A percentile compares a stretch with the other conserved stretches of the same genome.
Evolutionary conservation across 345 rosid genomes (phyloP).

Genomic region (Citrus australasica): DNA sequence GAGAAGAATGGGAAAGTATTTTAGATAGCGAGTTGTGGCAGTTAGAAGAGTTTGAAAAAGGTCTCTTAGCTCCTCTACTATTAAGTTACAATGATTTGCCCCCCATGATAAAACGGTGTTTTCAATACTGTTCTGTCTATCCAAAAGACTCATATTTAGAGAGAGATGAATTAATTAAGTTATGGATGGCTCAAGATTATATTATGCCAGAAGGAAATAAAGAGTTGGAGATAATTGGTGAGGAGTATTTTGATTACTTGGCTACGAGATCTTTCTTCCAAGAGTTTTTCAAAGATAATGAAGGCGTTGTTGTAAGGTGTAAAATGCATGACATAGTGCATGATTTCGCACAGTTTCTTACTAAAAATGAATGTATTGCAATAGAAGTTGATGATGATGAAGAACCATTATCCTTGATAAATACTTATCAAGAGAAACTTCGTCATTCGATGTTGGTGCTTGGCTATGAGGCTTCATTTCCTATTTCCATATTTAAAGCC

Average conservation of each 20-base stretch:
- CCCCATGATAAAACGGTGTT: not conserved
- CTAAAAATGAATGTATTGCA: not conserved
- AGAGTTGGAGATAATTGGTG: not conserved
- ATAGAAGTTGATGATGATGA: not conserved
- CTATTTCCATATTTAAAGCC: not conserved
- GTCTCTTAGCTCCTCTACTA: not conserved
- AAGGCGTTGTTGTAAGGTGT: not conserved
- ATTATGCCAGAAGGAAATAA: not conserved
- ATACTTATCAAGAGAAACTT: not conserved
- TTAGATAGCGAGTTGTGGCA: not conserved
- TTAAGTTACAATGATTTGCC: not conserved
- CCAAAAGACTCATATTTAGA: not conserved
- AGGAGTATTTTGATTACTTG: not conserved
- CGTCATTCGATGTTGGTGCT: not conserved
- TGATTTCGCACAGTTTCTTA: not conserved
- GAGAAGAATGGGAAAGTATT: not conserved
- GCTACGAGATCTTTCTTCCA: not conserved
- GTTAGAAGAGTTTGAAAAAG: not conserved
- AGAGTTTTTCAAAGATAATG: not conserved
- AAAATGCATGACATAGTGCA: conserved; percentile 4
- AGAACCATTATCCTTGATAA: not conserved
- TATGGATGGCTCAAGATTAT: conserved; percentile 1
- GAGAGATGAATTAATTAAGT: not conserved
- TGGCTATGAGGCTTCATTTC: not conserved
- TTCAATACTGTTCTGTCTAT: not conserved